Percentiles rank a stretch among this genome's conserved stretches.
Evolutionary conservation across 2,329 filamentous ascomycete species (phyloP).

Genomic region (Aureobasidium sp.): DNA sequence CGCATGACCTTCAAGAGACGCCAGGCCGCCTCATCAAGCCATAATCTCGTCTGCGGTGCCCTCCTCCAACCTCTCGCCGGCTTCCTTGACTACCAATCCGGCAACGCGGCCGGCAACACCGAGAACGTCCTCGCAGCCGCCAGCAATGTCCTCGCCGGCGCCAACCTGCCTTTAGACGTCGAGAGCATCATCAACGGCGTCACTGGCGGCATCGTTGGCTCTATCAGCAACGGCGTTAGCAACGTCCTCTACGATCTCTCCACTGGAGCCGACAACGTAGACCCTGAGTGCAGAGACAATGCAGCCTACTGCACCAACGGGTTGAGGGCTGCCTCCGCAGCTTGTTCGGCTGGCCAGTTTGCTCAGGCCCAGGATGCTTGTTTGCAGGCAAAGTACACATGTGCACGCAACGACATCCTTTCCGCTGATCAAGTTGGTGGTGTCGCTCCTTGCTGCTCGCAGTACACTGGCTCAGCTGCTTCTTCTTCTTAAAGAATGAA

Average conservation of each 20-base stretch:
- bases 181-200: background rate
- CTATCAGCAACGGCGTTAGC: constrained; percentile 7
- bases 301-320: constrained; percentile 18
- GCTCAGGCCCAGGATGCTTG: constrained; percentile 17
- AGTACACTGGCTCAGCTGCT: constrained; percentile 11
- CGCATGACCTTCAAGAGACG: background rate
- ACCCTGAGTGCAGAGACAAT: background rate
- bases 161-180: background rate
- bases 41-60: constrained; percentile 3
- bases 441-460: constrained; percentile 10
- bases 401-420: constrained; percentile 1
- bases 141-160: background rate
- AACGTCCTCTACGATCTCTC: constrained; percentile 5
- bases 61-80: constrained; percentile 16
- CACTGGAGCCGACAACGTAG: constrained; percentile 6
- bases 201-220: constrained; percentile 12
- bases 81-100: constrained; percentile 18
- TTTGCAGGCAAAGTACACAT: constrained; percentile 17
- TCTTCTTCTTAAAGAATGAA: no score
- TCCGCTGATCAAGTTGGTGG: background rate
- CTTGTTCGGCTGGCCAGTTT: constrained; percentile 8
- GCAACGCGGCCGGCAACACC: constrained; percentile 2
- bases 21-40: background rate
- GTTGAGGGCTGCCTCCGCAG: constrained; percentile 1
- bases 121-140: background rate